phyloP scores from a whole-genome alignment of 1,139 yeast species.

The Candida glucosophila region DNA sequence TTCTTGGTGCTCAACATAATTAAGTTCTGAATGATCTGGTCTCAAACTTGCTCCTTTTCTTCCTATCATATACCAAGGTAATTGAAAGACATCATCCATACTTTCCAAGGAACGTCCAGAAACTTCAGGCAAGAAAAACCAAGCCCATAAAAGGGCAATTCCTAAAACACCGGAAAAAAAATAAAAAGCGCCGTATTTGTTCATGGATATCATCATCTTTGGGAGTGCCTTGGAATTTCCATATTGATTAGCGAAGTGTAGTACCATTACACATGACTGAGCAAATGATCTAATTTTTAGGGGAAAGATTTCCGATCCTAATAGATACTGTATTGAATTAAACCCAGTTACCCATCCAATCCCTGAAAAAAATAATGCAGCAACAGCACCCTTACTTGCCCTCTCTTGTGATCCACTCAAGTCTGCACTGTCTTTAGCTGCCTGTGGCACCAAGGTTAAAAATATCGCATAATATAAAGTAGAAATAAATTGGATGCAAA shows the following conservation, averaged over 20 bases:
- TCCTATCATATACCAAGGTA: slow-evolving; percentile 53
- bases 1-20: too few species aligned
- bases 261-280: slow-evolving; percentile 45
- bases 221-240: slow-evolving; percentile 55
- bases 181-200: slow-evolving; percentile 45
- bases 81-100: slow-evolving; percentile 48
- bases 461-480: slow-evolving; percentile 37
- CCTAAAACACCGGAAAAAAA: slow-evolving; percentile 40
- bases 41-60: slow-evolving; percentile 43
- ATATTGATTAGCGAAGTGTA: slow-evolving; percentile 53
- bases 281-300: slow-evolving; percentile 46
- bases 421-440: slow-evolving; percentile 18
- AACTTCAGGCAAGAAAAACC: slow-evolving; percentile 48
- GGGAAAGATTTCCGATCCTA: slow-evolving; percentile 55
- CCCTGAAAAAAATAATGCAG: slow-evolving; percentile 45
- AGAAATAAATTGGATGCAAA: slow-evolving; percentile 22
- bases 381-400: slow-evolving; percentile 45
- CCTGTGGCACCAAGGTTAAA: slow-evolving; percentile 39
- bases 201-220: slow-evolving; percentile 38
- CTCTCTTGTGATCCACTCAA: slow-evolving; percentile 21
- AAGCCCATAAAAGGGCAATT: slow-evolving; percentile 38
- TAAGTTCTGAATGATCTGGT: slow-evolving; percentile 48
- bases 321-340: slow-evolving; percentile 50
- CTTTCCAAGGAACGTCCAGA: slow-evolving; percentile 47
- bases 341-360: slow-evolving; percentile 59